phyloP scores from a whole-genome alignment of 768 basidiomycete species.

The Russula brevipes region DNA sequence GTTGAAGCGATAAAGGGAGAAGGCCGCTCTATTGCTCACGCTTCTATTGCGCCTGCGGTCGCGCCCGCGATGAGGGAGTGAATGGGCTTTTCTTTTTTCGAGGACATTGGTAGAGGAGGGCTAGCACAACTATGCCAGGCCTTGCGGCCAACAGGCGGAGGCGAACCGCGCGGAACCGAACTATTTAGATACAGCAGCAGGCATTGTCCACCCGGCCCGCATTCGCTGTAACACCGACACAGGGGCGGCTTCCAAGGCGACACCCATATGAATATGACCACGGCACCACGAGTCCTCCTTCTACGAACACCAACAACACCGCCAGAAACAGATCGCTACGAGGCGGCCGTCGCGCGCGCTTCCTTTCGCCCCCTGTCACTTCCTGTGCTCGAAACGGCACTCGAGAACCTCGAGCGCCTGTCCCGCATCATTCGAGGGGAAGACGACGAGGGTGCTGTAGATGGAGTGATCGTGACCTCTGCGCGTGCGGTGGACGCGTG shows the following conservation, averaged over 20 bases:
- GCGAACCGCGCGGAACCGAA: too few species aligned
- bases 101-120: constrained; percentile 34
- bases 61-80: constrained; percentile 89
- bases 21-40: constrained; percentile 45
- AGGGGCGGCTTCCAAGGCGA: too few species aligned
- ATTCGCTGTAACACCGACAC: too few species aligned
- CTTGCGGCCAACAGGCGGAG: too few species aligned
- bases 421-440: constrained; percentile 35
- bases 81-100: constrained; percentile 72
- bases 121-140: too few species aligned
- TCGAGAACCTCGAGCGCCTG: constrained; percentile 47
- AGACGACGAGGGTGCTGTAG: constrained; percentile 28
- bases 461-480: constrained; percentile 75
- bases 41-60: constrained; percentile 89
- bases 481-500: constrained; percentile 73
- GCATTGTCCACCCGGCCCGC: too few species aligned
- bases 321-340: constrained; percentile 52
- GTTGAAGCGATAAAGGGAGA: constrained; percentile 24
- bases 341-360: constrained; percentile 40
- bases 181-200: too few species aligned
- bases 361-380: constrained; percentile 56
- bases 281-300: constrained; percentile 36
- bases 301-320: constrained; percentile 37
- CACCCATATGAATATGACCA: neutral
- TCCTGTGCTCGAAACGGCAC: constrained; percentile 64